Evolutionary conservation across 306 rosid species (phyloP).

Genomic region (Prunus davidiana): DNA sequence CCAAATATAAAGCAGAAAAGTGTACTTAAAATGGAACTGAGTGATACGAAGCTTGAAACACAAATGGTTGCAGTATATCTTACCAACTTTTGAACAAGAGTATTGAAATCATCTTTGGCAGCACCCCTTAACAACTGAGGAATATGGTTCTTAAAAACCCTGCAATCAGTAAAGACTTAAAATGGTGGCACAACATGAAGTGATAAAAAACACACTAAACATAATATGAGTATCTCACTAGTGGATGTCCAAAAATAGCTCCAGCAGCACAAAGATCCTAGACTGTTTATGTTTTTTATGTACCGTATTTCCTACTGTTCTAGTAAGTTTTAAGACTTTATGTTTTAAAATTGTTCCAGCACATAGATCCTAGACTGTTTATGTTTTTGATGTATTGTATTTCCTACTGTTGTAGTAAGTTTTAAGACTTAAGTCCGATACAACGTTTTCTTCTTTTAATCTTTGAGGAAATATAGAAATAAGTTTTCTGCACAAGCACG

Average conservation of each 20-base stretch:
- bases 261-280: not conserved
- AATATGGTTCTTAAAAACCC: conserved; percentile 80
- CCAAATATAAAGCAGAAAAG: not conserved
- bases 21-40: not conserved
- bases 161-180: conserved; percentile 30
- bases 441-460: not conserved
- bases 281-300: not conserved
- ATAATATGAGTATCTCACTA: not conserved
- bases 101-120: conserved; percentile 42
- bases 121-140: conserved; percentile 65
- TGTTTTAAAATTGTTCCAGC: not conserved
- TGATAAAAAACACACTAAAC: not conserved
- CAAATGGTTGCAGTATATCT: conserved; percentile 27
- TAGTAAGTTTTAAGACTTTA: not conserved
- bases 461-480: not conserved
- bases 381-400: not conserved
- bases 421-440: not conserved
- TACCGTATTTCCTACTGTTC: no score
- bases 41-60: not conserved
- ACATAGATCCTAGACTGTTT: not conserved
- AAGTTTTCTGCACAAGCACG: conserved; percentile 14
- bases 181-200: not conserved
- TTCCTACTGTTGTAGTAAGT: not conserved
- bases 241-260: not conserved
- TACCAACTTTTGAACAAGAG: conserved; percentile 57